A percentile compares a stretch with the other conserved stretches of the same genome.
Evolutionary conservation across 2,329 filamentous ascomycete genomes (phyloP).

Genomic region (Trichoderma afroharzianum): DNA sequence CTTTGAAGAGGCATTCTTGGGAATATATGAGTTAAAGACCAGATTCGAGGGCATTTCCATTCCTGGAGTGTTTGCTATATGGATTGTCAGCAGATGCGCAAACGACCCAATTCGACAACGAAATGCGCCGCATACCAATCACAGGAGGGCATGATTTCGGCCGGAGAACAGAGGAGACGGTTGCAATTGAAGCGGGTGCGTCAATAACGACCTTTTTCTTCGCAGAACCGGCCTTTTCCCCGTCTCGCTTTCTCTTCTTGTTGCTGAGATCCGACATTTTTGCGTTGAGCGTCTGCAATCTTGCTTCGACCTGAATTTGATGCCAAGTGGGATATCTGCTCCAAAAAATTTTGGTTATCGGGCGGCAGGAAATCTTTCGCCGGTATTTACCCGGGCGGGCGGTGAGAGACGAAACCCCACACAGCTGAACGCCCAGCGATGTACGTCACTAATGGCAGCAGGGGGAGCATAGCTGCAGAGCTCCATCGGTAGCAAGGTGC

Average conservation of each 20-base stretch:
- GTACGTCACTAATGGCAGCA: slow-evolving; percentile 14
- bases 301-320: background rate
- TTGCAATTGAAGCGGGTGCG: slow-evolving; percentile 37
- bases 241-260: slow-evolving; percentile 54
- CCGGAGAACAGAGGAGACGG: slow-evolving; percentile 45
- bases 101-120: background rate
- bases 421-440: background rate
- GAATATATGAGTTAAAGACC: slow-evolving; percentile 49
- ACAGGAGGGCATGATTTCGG: slow-evolving; percentile 49
- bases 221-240: slow-evolving; percentile 38
- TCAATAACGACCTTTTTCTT: slow-evolving; percentile 53
- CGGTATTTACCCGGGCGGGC: slow-evolving; percentile 29
- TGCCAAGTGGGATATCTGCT: slow-evolving; percentile 25
- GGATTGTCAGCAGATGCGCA: slow-evolving; percentile 21
- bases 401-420: slow-evolving; percentile 15
- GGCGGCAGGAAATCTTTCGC: slow-evolving; percentile 25
- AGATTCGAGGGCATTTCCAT: slow-evolving; percentile 34
- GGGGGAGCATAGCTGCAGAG: slow-evolving; percentile 14
- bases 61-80: slow-evolving; percentile 36
- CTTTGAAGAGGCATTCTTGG: slow-evolving; percentile 33
- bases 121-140: slow-evolving; percentile 41
- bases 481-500: slow-evolving; percentile 1
- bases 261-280: slow-evolving; percentile 38
- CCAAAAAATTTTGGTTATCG: slow-evolving; percentile 28
- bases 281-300: background rate